Conservation (phyloP, 108 stramenopile genomes). For the Stephanodiscus triporus region DNA sequence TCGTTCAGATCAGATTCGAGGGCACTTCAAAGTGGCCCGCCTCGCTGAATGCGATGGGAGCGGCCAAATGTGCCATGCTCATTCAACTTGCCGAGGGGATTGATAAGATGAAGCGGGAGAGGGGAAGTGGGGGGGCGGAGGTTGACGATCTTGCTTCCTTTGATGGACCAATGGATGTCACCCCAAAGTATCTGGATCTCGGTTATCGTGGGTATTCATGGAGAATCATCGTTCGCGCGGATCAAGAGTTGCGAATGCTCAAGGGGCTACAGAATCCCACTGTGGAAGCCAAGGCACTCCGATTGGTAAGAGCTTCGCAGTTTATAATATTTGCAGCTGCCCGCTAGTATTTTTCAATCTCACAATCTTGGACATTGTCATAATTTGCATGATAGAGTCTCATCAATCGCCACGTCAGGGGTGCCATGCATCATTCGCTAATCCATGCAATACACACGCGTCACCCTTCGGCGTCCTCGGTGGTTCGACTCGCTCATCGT, state of each 20-base stretch:
- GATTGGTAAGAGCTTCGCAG: conserved; percentile 21
- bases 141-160: conserved; percentile 38
- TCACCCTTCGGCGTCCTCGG: conserved; percentile 76
- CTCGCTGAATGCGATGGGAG: conserved; percentile 82
- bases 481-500: conserved; percentile 69
- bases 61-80: conserved; percentile 90
- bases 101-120: conserved; percentile 58
- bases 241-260: conserved; percentile 79
- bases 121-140: background rate
- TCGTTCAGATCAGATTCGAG: conserved; percentile 79
- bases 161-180: conserved; percentile 67
- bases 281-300: conserved; percentile 53
- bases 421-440: conserved; percentile 77
- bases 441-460: conserved; percentile 79
- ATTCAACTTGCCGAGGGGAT: conserved; percentile 79
- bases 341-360: conserved; percentile 1
- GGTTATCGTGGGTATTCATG: conserved; percentile 82
- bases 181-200: conserved; percentile 64
- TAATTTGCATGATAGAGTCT: conserved; percentile 28
- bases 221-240: conserved; percentile 78
- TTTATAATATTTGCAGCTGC: background rate
- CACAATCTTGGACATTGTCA: background rate
- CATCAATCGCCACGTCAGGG: conserved; percentile 66
- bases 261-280: conserved; percentile 59
- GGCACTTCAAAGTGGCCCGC: conserved; percentile 85